phyloP scores from a whole-genome alignment of 2,329 filamentous ascomycete species.

The Parastagonospora nodorum region DNA sequence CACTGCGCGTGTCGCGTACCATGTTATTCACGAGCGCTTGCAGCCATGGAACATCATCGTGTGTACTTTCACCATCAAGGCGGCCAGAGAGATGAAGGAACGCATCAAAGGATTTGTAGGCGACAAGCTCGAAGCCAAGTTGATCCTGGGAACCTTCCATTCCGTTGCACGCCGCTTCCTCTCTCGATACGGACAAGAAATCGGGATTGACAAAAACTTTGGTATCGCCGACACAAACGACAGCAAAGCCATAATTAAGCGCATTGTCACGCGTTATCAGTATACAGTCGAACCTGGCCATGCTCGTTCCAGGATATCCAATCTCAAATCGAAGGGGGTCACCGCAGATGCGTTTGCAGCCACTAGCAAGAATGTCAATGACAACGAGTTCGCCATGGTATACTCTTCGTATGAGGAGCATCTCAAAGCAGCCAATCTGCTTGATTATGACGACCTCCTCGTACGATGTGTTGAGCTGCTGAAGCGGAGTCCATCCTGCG shows the following conservation, averaged over 20 bases:
- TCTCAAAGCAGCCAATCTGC: conserved; percentile 74
- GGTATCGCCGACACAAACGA: conserved; percentile 88
- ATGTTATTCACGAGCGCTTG: conserved; percentile 73
- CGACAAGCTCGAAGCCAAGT: conserved; percentile 71
- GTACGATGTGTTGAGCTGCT: conserved; percentile 82
- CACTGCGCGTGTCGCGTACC: conserved; percentile 88
- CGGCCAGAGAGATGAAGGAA: conserved; percentile 90
- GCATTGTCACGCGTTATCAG: conserved; percentile 78
- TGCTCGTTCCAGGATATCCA: conserved; percentile 76
- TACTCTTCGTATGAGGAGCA: conserved; percentile 80
- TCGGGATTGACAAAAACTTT: conserved; percentile 82
- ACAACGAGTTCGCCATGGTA: conserved; percentile 68
- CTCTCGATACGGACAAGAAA: conserved; percentile 79
- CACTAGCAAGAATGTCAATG: conserved; percentile 54
- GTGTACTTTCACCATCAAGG: conserved; percentile 96
- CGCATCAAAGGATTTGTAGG: conserved; percentile 83
- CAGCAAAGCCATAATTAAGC: conserved; percentile 75
- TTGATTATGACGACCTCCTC: conserved; percentile 94
- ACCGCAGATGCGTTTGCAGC: conserved; percentile 50
- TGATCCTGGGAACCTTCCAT: conserved; percentile 93
- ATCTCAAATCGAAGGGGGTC: conserved; percentile 63
- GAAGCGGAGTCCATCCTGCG: conserved; percentile 73
- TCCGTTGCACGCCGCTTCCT: conserved; percentile 88
- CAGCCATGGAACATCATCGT: conserved; percentile 88
- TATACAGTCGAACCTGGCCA: conserved; percentile 70